Evolutionary conservation across 2,329 filamentous ascomycete genomes (phyloP).

Genomic region (Ophiostoma novo-ulmi): DNA sequence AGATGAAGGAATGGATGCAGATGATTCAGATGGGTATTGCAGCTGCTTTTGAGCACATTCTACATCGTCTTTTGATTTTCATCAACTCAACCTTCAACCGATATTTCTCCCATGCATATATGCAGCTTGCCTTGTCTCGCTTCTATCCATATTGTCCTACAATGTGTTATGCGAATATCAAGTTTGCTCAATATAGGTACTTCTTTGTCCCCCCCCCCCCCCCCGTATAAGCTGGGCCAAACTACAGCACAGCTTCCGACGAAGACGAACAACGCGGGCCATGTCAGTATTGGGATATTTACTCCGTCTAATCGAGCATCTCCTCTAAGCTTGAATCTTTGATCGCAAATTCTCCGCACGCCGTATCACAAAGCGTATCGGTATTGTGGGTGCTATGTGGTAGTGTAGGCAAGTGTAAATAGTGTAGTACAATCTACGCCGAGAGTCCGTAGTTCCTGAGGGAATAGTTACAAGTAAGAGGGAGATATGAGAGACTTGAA

Average conservation of each 20-base stretch:
- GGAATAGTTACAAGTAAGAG: not conserved
- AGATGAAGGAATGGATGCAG: not conserved
- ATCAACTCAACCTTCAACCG: not conserved
- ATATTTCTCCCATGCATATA: not conserved
- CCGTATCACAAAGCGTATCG: not conserved
- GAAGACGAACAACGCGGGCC: conserved; percentile 10
- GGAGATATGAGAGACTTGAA: not conserved
- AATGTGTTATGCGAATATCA: not conserved
- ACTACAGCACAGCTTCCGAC: not conserved
- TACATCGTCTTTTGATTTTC: not conserved
- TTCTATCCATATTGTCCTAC: not conserved
- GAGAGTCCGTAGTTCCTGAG: not conserved
- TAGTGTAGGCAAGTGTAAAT: not conserved
- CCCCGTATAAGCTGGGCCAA: too few relatives aligned
- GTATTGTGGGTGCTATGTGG: not conserved
- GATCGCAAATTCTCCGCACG: not conserved
- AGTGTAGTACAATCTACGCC: not conserved
- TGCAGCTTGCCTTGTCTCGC: not conserved
- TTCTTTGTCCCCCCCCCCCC: not conserved
- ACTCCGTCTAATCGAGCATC: conserved; percentile 2
- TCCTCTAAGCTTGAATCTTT: not conserved
- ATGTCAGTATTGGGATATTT: conserved; percentile 5
- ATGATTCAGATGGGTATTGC: not conserved
- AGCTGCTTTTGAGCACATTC: not conserved
- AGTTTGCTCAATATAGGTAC: not conserved